Base-by-base conservation (phyloP, 176 grass and related monocot genomes). In the Bonia amplexicaulis region DNA sequence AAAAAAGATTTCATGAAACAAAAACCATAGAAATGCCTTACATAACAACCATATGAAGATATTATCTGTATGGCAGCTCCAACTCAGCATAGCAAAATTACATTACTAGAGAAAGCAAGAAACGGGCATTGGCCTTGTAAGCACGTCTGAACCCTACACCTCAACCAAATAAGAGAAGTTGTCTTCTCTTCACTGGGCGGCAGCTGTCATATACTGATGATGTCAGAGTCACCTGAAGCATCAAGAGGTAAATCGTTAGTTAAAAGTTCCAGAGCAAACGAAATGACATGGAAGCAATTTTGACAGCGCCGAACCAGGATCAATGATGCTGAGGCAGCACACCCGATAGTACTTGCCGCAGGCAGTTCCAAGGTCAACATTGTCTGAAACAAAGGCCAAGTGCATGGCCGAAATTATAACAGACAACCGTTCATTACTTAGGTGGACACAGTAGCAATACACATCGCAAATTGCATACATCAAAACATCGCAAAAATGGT, bases 301-400 rank as follows among this genome's bases (percentile, higher is more conserved):
- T 3, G 2, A 68, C 3, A 22, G 29, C 9, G 48, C 73, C 89
- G 0, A 76, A 98, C 96, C 96, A 84, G 93, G 90, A 68, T 99
- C 91, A 26, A 99, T 89, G 42, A 99, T 92, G 80, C 96, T 99
- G 76, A 99, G 96, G 69, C 93, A 99, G 90, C 96, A 89, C 47
- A 99, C 96, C 71, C 91, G 85, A 71, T 72, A 99, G 81, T 99
- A 99, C 81, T 96, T 99, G 19, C 93, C 96, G 1, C 93, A 99
- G 55, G 96, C 96, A 31, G 91, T 96, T 77, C 96, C 96, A 79
- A 99, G 93, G 74, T 99, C 96, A 78, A 99, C 96, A 70, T 99
- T 99, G 88, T 94, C 96, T 99, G 85, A 61, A 12, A 77, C 26
- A 60, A 51, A 52, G 26, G 6, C 20, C 22, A 53, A 3, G 64